Evolutionary conservation across 164 flowering plant species (phyloP), one percentile per base, ranked within the genome.

Genomic region (Stephania yunnanensis): DNA sequence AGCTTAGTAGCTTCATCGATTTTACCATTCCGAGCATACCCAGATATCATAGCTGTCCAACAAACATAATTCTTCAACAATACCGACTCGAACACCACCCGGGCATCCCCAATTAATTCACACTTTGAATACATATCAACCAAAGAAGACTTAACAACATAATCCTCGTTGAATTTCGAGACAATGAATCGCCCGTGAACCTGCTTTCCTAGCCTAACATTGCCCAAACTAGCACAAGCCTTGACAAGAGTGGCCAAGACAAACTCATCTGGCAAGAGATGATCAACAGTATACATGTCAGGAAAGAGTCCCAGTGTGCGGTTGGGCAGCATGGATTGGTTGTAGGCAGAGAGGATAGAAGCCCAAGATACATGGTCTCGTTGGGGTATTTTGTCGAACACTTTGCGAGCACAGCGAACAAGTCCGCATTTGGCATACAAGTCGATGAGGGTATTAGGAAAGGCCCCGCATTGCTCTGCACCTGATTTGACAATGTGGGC

Each of bases 61-160:
- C 89, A 88, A 78, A 87, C 80, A 25, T 81, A 69, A 83, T 80
- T 92, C 71, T 79, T 87, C 55, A 12, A 12, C 13, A 11, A 68
- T 76, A 91, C 87, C 2, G 89, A 82, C 64, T 86, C 86, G 70
- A 91, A 94, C 68, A 90, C 87, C 5, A 46, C 45, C 15, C 87
- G 79, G 11, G 92, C 96, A 72, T 77, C 58, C 31, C 86, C 85
- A 1, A 85, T 85, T 17, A 82, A 75, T n/a, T 88, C 88, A 78
- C 93, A 91, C 82, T 90, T 94, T 0, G 89, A 86, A 79, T 91
- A 94, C 93, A 94, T 87, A 80, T 94, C 94, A 74, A 94, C 90
- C 72, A 94, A 80, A 1, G 95, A 85, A 0, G 96, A 92, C 75
- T 90, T 92, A 7, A 85, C 86, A 63, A 94, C 92, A 78, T 88